phyloP scores from a whole-genome alignment of 163 green algal genomes.

The Botryococcus braunii region DNA sequence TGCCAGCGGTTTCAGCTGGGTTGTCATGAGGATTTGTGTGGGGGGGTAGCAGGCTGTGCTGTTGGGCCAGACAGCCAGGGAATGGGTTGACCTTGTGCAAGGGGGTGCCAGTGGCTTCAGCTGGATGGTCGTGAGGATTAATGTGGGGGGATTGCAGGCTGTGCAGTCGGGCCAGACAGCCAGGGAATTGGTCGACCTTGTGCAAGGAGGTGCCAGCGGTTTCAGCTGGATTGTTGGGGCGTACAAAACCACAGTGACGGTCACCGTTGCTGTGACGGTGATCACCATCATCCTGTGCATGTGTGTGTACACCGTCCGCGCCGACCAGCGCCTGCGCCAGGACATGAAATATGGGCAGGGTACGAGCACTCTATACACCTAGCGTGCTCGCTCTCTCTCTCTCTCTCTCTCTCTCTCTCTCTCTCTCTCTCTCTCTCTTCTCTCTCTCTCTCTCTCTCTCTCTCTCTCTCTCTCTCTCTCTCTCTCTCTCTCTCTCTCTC shows the following conservation, averaged over 20 bases:
- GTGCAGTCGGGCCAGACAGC: background rate
- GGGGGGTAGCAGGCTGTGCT: slow-evolving; percentile 4
- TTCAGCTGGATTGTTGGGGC: background rate
- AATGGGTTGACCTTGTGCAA: background rate
- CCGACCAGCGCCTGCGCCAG: slow-evolving; percentile 7
- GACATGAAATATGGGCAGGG: slow-evolving; percentile 7
- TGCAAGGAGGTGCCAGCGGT: slow-evolving; percentile 4
- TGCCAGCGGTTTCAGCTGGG: no score
- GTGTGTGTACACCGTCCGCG: background rate
- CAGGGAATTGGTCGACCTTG: slow-evolving; percentile 1
- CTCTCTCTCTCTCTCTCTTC: no score
- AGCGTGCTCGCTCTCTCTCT: no score
- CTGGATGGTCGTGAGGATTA: no score
- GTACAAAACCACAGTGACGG: slow-evolving; percentile 1
- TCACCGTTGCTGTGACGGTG: slow-evolving; percentile 3
- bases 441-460: no score
- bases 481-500: no score
- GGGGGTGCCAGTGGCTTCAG: no score
- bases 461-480: no score
- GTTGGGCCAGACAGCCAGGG: background rate
- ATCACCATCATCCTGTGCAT: background rate
- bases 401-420: no score
- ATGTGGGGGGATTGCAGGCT: no score
- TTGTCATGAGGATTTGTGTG: no score
- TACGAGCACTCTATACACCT: background rate